These are phyloP conservation scores for Colletotrichum gigasporum DNA, from an alignment of 2,329 filamentous ascomycete species.

Conservation along the genomic window DNA sequence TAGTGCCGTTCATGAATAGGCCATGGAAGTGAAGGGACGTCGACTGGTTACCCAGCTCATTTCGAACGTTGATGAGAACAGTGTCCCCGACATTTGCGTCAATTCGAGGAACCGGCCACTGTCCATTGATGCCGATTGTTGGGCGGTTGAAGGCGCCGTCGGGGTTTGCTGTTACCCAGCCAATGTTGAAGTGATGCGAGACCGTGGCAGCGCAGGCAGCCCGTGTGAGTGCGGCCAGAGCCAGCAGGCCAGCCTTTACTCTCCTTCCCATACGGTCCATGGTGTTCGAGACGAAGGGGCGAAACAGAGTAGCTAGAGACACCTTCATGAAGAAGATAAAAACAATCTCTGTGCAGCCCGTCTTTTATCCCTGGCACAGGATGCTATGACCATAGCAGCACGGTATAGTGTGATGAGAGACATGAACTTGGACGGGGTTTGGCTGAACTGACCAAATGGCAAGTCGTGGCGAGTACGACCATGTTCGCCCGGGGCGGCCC, in stretches of 20 bases:
- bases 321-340: not conserved
- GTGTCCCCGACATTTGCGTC: constrained; percentile 70
- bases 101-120: constrained; percentile 78
- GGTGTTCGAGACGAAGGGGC: not conserved
- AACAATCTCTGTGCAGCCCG: not conserved
- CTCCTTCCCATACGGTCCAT: not conserved
- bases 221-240: constrained; percentile 19
- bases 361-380: not conserved
- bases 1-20: constrained; percentile 72
- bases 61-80: constrained; percentile 66
- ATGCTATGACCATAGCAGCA: too few species aligned
- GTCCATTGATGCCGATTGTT: constrained; percentile 80
- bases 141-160: constrained; percentile 72
- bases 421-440: not conserved
- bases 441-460: constrained; percentile 1
- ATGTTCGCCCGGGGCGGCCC: not conserved
- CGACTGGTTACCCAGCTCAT: constrained; percentile 68
- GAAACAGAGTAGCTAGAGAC: not conserved
- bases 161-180: constrained; percentile 77
- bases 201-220: constrained; percentile 50
- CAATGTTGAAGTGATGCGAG: constrained; percentile 73
- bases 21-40: constrained; percentile 78
- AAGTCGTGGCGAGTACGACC: constrained; percentile 14
- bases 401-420: too few species aligned
- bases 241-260: constrained; percentile 1